Evolutionary conservation across 352 stramenopile species (phyloP).

Genomic region (Globisporangium parvum): DNA sequence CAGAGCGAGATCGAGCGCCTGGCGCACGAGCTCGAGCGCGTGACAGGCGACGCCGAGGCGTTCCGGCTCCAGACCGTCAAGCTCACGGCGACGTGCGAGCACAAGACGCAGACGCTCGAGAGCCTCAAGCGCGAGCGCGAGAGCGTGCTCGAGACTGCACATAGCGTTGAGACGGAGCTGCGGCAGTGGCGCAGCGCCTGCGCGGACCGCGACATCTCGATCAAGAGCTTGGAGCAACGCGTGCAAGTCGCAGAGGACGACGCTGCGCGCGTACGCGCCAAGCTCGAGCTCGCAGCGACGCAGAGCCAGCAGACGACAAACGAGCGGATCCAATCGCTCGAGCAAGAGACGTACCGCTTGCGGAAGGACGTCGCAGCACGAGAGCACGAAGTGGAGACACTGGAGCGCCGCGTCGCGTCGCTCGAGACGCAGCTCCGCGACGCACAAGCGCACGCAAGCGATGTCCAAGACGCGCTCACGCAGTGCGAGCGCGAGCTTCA

Average conservation of each 20-base stretch:
- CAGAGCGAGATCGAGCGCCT: constrained; percentile 48
- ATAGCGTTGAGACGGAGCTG: constrained; percentile 39
- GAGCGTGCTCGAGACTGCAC: constrained; percentile 30
- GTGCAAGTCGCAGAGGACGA: constrained; percentile 38
- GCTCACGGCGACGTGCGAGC: constrained; percentile 39
- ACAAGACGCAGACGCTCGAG: constrained; percentile 47
- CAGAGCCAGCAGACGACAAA: constrained; percentile 45
- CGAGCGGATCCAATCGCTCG: constrained; percentile 44
- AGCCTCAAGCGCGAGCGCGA: constrained; percentile 41
- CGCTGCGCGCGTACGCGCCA: constrained; percentile 29
- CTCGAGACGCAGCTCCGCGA: neutral
- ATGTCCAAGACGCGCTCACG: neutral
- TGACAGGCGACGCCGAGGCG: constrained; percentile 31
- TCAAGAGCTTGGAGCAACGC: constrained; percentile 39
- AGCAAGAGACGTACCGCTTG: constrained; percentile 51
- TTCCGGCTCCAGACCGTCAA: constrained; percentile 54
- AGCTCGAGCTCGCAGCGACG: constrained; percentile 29
- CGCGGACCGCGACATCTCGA: constrained; percentile 30
- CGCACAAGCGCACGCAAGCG: neutral
- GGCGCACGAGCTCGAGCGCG: constrained; percentile 35
- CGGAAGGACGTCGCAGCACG: constrained; percentile 34
- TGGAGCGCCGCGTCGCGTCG: constrained; percentile 38
- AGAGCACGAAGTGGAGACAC: constrained; percentile 38
- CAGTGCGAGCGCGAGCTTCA: constrained; percentile 29
- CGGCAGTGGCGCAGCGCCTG: constrained; percentile 32